Evolutionary conservation across 176 grass and related monocot genomes (phyloP).

Genomic region (Musa itinerans): DNA sequence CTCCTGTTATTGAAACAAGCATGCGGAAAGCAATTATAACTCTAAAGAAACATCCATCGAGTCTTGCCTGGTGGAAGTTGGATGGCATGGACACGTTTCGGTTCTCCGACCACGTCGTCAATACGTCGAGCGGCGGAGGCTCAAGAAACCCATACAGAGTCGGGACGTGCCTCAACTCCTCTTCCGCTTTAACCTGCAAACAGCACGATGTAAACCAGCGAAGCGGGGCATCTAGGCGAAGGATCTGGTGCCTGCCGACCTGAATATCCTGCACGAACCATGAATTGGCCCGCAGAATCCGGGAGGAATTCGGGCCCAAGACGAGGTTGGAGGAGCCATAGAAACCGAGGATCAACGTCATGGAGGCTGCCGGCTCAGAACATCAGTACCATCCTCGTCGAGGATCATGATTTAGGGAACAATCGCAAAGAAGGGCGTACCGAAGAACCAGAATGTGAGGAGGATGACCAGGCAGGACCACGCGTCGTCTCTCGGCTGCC

Average conservation of each 20-base stretch:
- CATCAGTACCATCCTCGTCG: neutral
- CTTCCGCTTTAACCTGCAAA: slow-evolving; percentile 32
- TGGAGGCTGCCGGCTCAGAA: slow-evolving; percentile 27
- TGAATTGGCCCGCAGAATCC: slow-evolving; percentile 40
- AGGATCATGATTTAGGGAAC: neutral
- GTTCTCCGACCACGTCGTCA: slow-evolving; percentile 37
- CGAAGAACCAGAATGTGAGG: slow-evolving; percentile 39
- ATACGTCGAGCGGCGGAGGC: slow-evolving; percentile 38
- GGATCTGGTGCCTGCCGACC: neutral
- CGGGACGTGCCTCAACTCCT: slow-evolving; percentile 5
- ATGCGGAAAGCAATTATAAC: neutral
- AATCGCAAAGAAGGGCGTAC: slow-evolving; percentile 17
- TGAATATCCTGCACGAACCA: slow-evolving; percentile 34
- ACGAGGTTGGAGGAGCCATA: slow-evolving; percentile 36
- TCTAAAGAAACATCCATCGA: neutral
- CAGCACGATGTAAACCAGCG: neutral
- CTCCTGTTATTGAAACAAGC: slow-evolving; percentile 1
- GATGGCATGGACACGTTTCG: slow-evolving; percentile 34
- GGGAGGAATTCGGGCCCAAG: slow-evolving; percentile 40
- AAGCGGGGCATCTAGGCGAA: neutral
- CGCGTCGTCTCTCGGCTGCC: slow-evolving; percentile 27
- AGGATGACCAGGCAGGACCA: slow-evolving; percentile 35
- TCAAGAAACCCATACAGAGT: slow-evolving; percentile 39
- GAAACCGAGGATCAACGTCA: slow-evolving; percentile 41
- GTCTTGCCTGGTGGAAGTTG: slow-evolving; percentile 38